A percentile compares a stretch with the other conserved stretches of the same genome.
phyloP scores from a whole-genome alignment of 176 grass and related monocot species.

The Lolium perenne region DNA sequence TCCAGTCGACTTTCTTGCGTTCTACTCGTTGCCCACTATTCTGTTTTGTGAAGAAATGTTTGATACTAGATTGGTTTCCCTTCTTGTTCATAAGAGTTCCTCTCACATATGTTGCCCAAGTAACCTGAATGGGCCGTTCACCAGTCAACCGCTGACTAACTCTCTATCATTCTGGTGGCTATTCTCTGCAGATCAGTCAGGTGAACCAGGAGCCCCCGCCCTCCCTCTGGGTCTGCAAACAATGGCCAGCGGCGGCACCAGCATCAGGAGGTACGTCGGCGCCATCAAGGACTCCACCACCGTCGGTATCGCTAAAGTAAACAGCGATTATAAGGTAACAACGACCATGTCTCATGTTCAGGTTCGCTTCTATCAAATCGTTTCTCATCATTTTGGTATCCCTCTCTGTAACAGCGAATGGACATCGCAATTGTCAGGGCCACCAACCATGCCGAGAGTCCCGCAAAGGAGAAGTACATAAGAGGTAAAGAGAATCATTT shows the following conservation, averaged over 20 bases:
- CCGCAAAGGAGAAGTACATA: slow-evolving; percentile 90
- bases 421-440: slow-evolving; percentile 95
- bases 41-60: neutral
- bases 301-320: slow-evolving; percentile 91
- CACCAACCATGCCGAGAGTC: slow-evolving; percentile 81
- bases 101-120: neutral
- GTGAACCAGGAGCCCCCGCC: neutral
- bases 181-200: slow-evolving; percentile 25
- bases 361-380: neutral
- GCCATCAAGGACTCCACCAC: slow-evolving; percentile 95
- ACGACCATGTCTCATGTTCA: neutral
- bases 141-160: neutral
- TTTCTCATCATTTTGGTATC: neutral
- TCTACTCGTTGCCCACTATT: neutral
- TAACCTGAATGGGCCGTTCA: neutral
- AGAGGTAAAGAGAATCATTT: slow-evolving; percentile 43
- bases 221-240: neutral
- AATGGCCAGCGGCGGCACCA: slow-evolving; percentile 76
- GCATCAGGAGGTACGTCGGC: slow-evolving; percentile 90
- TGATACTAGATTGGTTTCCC: neutral
- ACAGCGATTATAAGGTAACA: slow-evolving; percentile 94
- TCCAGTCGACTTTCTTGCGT: too few relatives aligned
- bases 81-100: too few relatives aligned
- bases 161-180: neutral
- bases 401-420: slow-evolving; percentile 60